Evolutionary conservation across 306 rosid species (phyloP).

Genomic region (Trifolium repens): DNA sequence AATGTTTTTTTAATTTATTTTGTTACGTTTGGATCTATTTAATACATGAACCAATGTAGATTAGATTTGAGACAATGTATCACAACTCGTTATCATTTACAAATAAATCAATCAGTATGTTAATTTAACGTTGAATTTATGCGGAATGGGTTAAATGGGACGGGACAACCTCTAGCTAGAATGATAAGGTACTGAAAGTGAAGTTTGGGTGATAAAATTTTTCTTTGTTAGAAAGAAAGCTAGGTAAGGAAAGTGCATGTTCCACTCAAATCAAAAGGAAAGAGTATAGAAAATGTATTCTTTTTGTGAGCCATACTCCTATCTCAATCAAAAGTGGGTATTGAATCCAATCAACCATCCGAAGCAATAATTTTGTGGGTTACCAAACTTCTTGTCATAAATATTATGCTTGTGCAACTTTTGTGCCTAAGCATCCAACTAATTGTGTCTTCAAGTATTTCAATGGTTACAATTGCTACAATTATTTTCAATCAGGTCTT

Average conservation of each 20-base stretch:
- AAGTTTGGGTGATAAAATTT: conserved; percentile 22
- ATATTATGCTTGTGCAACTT: neutral
- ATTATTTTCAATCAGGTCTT: neutral
- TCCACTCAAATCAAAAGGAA: neutral
- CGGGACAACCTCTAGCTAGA: neutral
- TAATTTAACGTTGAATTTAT: no score
- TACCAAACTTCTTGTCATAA: conserved; percentile 10
- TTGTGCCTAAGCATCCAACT: neutral
- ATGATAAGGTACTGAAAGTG: conserved; percentile 34
- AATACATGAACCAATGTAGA: no score
- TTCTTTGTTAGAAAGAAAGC: conserved; percentile 7
- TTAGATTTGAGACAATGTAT: no score
- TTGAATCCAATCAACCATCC: neutral
- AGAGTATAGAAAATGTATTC: conserved; percentile 20
- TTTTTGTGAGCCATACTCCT: neutral
- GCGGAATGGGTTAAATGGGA: no score
- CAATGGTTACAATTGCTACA: neutral
- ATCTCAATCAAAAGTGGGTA: neutral
- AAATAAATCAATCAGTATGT: no score
- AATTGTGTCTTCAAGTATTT: neutral
- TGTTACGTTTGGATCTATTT: no score
- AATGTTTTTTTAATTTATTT: no score
- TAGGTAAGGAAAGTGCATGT: conserved; percentile 12
- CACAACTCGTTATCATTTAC: no score
- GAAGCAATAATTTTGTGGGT: conserved; percentile 23